These are phyloP conservation scores for Citrus reticulata DNA, from an alignment of 345 rosid genomes.

Conservation along the genomic window DNA sequence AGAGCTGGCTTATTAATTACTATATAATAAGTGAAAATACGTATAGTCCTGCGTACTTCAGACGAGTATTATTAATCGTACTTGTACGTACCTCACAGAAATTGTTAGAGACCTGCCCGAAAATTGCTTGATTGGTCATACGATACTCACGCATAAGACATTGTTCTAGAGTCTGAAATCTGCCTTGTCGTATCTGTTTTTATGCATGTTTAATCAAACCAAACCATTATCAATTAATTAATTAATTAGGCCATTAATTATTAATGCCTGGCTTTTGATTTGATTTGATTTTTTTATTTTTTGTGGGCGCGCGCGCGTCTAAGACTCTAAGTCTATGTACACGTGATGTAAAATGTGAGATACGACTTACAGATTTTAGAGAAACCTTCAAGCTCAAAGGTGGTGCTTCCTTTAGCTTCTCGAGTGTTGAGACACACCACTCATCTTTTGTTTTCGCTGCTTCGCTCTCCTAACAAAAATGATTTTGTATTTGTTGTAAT, in stretches of 20 bases:
- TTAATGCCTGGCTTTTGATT: background rate
- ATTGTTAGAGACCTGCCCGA: background rate
- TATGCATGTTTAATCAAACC: background rate
- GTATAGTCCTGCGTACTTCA: too few relatives aligned
- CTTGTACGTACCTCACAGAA: background rate
- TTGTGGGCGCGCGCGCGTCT: too few relatives aligned
- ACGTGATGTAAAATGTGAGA: background rate
- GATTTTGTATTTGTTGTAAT: background rate
- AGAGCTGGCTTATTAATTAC: too few relatives aligned
- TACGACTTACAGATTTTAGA: slow-evolving; percentile 11
- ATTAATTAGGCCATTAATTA: background rate
- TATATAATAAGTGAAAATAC: too few relatives aligned
- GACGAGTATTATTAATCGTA: background rate
- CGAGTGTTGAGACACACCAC: slow-evolving; percentile 12
- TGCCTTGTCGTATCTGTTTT: background rate
- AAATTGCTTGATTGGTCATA: background rate
- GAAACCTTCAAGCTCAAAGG: slow-evolving; percentile 22
- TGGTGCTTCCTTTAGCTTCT: slow-evolving; percentile 16
- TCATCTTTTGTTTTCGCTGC: slow-evolving; percentile 10
- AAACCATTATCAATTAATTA: background rate
- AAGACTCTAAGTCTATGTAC: background rate
- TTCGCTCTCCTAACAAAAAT: slow-evolving; percentile 12
- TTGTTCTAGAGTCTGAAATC: slow-evolving; percentile 4
- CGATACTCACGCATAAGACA: background rate
- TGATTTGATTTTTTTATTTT: too few relatives aligned